Conservation (phyloP, 169 alveolate species). For the Cryptosporidium andersoni region DNA sequence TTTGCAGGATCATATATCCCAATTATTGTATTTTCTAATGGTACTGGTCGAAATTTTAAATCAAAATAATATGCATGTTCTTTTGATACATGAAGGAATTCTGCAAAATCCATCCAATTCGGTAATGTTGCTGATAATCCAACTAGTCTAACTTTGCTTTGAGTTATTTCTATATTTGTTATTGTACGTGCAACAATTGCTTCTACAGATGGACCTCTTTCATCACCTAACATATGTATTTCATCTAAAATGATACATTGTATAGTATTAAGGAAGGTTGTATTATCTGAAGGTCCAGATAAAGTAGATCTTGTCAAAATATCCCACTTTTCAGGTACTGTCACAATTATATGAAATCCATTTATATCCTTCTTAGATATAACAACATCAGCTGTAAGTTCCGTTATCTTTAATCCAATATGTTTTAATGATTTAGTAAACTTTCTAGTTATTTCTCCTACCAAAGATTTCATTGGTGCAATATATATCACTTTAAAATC, state of each 20-base stretch:
- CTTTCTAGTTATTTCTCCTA: conserved; percentile 84
- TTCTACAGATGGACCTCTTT: conserved; percentile 99
- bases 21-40: conserved; percentile 92
- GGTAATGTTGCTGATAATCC: conserved; percentile 99
- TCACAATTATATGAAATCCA: conserved; percentile 96
- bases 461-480: conserved; percentile 99
- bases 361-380: conserved; percentile 94
- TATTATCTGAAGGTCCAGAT: neutral
- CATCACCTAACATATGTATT: conserved; percentile 98
- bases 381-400: conserved; percentile 95
- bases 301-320: conserved; percentile 92
- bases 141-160: conserved; percentile 70
- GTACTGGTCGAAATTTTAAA: conserved; percentile 96
- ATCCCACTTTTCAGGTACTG: conserved; percentile 99
- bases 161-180: conserved; percentile 37
- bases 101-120: conserved; percentile 98
- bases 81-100: conserved; percentile 93
- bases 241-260: conserved; percentile 98
- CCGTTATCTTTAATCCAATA: conserved; percentile 90
- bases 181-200: conserved; percentile 97
- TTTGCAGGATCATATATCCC: conserved; percentile 90
- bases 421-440: conserved; percentile 73
- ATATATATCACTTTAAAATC: conserved; percentile 95
- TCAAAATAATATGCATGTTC: conserved; percentile 95
- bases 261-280: conserved; percentile 72